Evolutionary conservation across 2,329 filamentous ascomycete genomes (phyloP).

Genomic region (Ustulina deusta): DNA sequence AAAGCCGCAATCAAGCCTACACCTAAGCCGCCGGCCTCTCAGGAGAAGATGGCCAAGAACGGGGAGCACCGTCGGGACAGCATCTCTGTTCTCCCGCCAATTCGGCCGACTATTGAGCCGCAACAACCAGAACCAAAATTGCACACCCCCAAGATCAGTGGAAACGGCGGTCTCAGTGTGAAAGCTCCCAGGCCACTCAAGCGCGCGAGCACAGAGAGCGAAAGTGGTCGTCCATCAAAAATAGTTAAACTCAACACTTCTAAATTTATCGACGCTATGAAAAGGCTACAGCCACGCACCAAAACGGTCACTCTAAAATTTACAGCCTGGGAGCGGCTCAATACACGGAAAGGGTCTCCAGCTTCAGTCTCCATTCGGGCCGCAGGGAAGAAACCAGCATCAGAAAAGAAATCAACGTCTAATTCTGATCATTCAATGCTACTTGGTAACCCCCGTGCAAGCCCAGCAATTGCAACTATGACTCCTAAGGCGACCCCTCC

Average conservation of each 20-base stretch:
- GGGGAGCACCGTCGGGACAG: constrained; percentile 45
- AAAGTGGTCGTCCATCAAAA: constrained; percentile 48
- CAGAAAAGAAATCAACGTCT: constrained; percentile 34
- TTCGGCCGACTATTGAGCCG: constrained; percentile 47
- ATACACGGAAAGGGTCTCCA: constrained; percentile 36
- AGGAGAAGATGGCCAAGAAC: constrained; percentile 39
- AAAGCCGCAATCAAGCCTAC: constrained; percentile 17
- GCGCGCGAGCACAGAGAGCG: constrained; percentile 48
- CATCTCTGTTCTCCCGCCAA: constrained; percentile 48
- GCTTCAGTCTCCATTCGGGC: constrained; percentile 49
- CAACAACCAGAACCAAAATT: constrained; percentile 43
- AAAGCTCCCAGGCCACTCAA: constrained; percentile 45
- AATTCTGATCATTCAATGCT: constrained; percentile 10
- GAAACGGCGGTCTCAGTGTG: constrained; percentile 33
- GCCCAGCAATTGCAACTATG: constrained; percentile 3
- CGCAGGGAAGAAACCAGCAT: constrained; percentile 44
- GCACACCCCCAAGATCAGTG: constrained; percentile 41
- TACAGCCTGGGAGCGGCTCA: constrained; percentile 46
- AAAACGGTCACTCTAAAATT: constrained; percentile 49
- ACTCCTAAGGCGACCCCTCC: constrained; percentile 33
- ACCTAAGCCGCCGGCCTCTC: constrained; percentile 25
- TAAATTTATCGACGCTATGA: constrained; percentile 41
- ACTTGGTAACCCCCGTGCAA: constrained; percentile 21
- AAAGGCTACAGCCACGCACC: constrained; percentile 40
- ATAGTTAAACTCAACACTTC: constrained; percentile 51